A percentile compares a stretch with the other conserved stretches of the same genome.
phyloP scores from a whole-genome alignment of 2,329 filamentous ascomycete genomes.

The Proliferodiscus dingleyae region DNA sequence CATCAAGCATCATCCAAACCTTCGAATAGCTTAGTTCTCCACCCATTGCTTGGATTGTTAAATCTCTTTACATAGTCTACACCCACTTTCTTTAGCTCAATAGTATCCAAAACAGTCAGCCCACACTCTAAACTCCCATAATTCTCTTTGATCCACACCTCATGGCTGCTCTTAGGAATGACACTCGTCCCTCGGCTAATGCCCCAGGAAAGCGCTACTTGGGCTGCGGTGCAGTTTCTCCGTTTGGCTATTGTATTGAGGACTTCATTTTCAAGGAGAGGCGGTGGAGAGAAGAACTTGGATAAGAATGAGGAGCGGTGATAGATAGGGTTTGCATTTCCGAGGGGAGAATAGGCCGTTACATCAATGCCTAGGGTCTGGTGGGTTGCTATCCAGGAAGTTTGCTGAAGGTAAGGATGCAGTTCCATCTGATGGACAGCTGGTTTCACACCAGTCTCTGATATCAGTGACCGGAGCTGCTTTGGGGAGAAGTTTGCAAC shows the following conservation, averaged over 20 bases:
- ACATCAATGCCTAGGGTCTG: constrained; percentile 30
- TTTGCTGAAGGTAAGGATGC: constrained; percentile 69
- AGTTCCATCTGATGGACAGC: constrained; percentile 79
- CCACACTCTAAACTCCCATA: constrained; percentile 43
- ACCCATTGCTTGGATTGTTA: constrained; percentile 31
- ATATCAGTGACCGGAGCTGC: constrained; percentile 10
- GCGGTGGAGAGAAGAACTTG: neutral
- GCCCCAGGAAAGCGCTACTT: constrained; percentile 45
- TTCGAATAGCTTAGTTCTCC: constrained; percentile 30
- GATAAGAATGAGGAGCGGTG: constrained; percentile 10
- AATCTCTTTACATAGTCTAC: constrained; percentile 30
- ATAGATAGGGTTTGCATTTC: constrained; percentile 45
- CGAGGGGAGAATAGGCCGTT: constrained; percentile 33
- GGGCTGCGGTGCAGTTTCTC: constrained; percentile 39
- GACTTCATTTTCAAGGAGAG: constrained; percentile 38
- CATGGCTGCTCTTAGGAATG: constrained; percentile 46
- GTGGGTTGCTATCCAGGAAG: constrained; percentile 23
- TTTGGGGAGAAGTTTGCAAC: constrained; percentile 75
- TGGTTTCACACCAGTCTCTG: constrained; percentile 41
- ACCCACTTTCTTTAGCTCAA: constrained; percentile 29
- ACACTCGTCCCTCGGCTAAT: constrained; percentile 42
- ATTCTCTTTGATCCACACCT: constrained; percentile 41
- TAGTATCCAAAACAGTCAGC: constrained; percentile 35
- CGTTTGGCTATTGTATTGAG: constrained; percentile 36
- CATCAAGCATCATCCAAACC: constrained; percentile 8